These are phyloP conservation scores for Phytophthora aleatoria DNA, from an alignment of 352 stramenopile genomes.

Conservation along the genomic window DNA sequence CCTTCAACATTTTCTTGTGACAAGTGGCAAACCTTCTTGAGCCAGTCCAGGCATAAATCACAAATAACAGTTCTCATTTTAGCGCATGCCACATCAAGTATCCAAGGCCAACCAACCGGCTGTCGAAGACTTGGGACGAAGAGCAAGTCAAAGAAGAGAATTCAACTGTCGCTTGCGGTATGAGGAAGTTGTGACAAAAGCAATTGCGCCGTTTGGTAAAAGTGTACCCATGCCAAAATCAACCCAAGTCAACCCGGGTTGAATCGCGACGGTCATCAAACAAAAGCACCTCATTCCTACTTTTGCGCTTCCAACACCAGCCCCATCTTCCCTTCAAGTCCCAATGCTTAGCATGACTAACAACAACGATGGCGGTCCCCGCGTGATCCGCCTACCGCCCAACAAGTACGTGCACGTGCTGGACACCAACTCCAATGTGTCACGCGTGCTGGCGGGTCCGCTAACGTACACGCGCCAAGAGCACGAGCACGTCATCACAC, in stretches of 20 bases:
- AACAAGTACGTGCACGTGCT: conserved; percentile 89
- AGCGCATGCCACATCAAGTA: conserved; percentile 13
- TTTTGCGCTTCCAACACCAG: conserved; percentile 18
- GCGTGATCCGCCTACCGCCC: conserved; percentile 74
- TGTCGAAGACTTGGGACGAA: conserved; percentile 33
- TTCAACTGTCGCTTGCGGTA: neutral
- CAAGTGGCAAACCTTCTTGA: conserved; percentile 34
- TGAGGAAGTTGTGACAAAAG: too few species aligned
- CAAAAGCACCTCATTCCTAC: conserved; percentile 13
- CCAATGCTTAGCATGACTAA: conserved; percentile 18
- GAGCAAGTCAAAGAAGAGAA: neutral
- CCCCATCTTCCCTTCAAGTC: neutral
- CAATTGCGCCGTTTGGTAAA: neutral
- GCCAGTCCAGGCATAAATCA: too few species aligned
- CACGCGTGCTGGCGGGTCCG: conserved; percentile 74
- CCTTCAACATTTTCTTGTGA: conserved; percentile 15
- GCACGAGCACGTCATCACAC: conserved; percentile 74
- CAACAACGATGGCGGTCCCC: conserved; percentile 50
- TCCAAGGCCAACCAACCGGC: conserved; percentile 6
- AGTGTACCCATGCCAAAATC: conserved; percentile 11
- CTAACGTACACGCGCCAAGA: conserved; percentile 84
- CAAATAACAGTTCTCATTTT: too few species aligned
- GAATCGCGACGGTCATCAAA: conserved; percentile 15
- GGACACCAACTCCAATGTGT: conserved; percentile 87
- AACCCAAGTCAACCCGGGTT: conserved; percentile 15